Evolutionary conservation across 2,329 filamentous ascomycete species (phyloP).

Genomic region (Microdochium paspali): DNA sequence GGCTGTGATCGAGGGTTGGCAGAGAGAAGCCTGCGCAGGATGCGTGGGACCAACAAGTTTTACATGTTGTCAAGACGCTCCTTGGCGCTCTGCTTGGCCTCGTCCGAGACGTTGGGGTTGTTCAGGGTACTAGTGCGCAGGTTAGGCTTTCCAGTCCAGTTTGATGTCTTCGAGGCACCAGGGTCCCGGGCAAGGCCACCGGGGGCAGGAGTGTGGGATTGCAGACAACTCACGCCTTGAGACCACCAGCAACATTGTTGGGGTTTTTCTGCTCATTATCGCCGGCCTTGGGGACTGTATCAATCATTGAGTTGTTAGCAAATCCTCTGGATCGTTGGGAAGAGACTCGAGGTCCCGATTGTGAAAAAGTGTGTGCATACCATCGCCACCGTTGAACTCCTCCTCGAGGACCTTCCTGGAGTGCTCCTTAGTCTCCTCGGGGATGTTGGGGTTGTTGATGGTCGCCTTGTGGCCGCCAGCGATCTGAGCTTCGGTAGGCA

Average conservation of each 20-base stretch:
- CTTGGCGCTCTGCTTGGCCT: constrained; percentile 46
- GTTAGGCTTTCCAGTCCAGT: too few species aligned
- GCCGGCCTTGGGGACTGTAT: constrained; percentile 17
- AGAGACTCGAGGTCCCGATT: too few species aligned
- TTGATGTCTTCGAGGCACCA: too few species aligned
- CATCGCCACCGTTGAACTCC: constrained; percentile 32
- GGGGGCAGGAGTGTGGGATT: too few species aligned
- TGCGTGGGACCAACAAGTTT: constrained; percentile 1
- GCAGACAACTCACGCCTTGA: constrained; percentile 38
- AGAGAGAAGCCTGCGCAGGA: neutral
- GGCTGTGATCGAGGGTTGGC: constrained; percentile 1
- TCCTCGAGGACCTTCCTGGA: constrained; percentile 42
- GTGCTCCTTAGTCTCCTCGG: constrained; percentile 44
- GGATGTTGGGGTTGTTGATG: constrained; percentile 46
- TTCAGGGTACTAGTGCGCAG: constrained; percentile 31
- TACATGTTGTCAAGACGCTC: constrained; percentile 36
- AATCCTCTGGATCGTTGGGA: too few species aligned
- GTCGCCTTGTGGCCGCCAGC: constrained; percentile 51
- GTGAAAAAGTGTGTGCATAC: constrained; percentile 11
- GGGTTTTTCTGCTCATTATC: constrained; percentile 37
- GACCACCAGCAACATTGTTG: constrained; percentile 40
- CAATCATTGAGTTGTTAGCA: too few species aligned
- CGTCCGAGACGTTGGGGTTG: constrained; percentile 46
- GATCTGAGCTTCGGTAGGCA: constrained; percentile 40
- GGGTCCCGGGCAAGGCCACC: too few species aligned